These are phyloP conservation scores for Erysimum pusillum DNA, from an alignment of 441 rosid genomes.

Conservation along the genomic window DNA sequence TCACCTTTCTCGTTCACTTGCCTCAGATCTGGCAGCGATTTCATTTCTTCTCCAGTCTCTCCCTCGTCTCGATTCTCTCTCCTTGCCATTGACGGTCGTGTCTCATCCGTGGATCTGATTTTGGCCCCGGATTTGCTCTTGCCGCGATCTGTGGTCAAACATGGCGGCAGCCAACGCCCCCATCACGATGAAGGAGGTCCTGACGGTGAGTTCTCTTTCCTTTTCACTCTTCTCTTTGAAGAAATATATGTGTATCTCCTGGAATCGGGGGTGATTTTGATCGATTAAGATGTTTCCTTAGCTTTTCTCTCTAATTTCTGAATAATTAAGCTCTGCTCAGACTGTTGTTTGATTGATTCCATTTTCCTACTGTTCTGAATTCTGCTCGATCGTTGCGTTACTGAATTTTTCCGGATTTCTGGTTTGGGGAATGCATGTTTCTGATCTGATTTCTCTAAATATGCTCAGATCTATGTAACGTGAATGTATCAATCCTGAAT, in stretches of 20 bases:
- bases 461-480: conserved; percentile 49
- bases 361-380: conserved; percentile 17
- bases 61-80: conserved; percentile 38
- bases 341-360: conserved; percentile 24
- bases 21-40: conserved; percentile 76
- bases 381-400: conserved; percentile 20
- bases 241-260: not conserved
- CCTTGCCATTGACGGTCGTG: conserved; percentile 46
- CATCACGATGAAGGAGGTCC: conserved; percentile 72
- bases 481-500: not conserved
- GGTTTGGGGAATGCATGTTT: conserved; percentile 32
- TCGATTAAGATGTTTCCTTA: conserved; percentile 19
- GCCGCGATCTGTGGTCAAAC: conserved; percentile 60
- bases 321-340: conserved; percentile 11
- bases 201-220: conserved; percentile 55
- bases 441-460: conserved; percentile 40
- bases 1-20: conserved; percentile 51
- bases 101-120: conserved; percentile 61
- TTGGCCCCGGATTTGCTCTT: conserved; percentile 43
- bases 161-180: conserved; percentile 79
- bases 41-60: conserved; percentile 40
- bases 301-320: conserved; percentile 13
- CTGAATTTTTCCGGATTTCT: not conserved
- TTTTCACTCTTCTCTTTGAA: not conserved
- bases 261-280: conserved; percentile 35